Evolutionary conservation across 345 rosid species (phyloP), one percentile per base, ranked within the genome.

Genomic region (Camelina sativa): DNA sequence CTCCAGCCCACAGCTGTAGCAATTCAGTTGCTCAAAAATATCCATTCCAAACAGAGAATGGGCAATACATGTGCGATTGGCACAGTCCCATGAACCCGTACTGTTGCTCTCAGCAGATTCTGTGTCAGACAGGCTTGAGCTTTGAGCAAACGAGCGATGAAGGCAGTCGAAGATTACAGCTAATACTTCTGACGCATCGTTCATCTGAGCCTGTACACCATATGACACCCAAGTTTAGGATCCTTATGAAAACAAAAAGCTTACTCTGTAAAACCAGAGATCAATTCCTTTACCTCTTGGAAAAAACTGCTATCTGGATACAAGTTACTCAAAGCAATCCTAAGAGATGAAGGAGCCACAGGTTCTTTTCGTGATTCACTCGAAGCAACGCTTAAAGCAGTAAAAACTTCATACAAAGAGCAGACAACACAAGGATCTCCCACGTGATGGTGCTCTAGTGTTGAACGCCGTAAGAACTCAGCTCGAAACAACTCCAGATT

Each of bases 161-260:
- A 95, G 97, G 82, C 97, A 92, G 65, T 86, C 89, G 76, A 95
- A 95, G 67, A 95, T 84, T 69, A 88, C 97, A 16, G 69, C 91
- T 82, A 95, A 75, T 51, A 95, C 99, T 90, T 95, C 97, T 66
- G 97, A 90, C 73, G 99, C 97, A 83, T 95, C 99, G 69, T 95
- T 92, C 99, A 95, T 95, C 83, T 95, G 94, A 70, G 86, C 97
- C 97, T 95, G 96, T 58, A 60, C 77, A 78, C 81, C 62, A 65
- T 30, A 65, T 20, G 35, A 58, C 11, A 7, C 48, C 56, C 51
- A 48, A 8, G 52, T 59, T 76, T 65, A 58, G 73, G 64, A 62
- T 71, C 20, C 34, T 25, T 22, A 56, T 57, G 25, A 48, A 57
- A 28, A 4, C 43, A 40, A n/a, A 59, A 40, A 51, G 44, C 15